Evolutionary conservation across 2,329 filamentous ascomycete species (phyloP).

Genomic region (Neonectria sp.): DNA sequence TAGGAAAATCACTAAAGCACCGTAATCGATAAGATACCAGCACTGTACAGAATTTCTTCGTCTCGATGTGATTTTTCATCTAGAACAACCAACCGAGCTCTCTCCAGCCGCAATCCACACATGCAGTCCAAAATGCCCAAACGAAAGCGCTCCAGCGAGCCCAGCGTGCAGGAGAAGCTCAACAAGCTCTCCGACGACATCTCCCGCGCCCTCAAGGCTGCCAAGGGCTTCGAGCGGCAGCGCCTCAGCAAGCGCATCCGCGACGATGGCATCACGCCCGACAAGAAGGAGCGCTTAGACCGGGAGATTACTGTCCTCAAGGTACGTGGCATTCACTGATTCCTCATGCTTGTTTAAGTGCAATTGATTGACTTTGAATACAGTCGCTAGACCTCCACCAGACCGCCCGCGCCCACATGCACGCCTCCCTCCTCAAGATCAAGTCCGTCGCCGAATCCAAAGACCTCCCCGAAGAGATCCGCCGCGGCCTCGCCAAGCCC

Average conservation of each 20-base stretch:
- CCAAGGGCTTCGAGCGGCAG: constrained; percentile 84
- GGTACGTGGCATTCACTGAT: constrained; percentile 49
- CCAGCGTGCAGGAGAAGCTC: constrained; percentile 65
- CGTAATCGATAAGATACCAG: constrained; percentile 29
- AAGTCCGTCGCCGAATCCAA: constrained; percentile 67
- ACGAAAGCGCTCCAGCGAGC: constrained; percentile 66
- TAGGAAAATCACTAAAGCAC: not conserved
- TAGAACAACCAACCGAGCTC: constrained; percentile 29
- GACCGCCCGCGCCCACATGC: constrained; percentile 70
- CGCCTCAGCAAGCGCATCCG: constrained; percentile 75
- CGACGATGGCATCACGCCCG: constrained; percentile 61
- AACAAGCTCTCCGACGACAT: constrained; percentile 72
- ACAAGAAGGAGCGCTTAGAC: constrained; percentile 73
- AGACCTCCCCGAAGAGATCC: constrained; percentile 65
- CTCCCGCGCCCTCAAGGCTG: constrained; percentile 77
- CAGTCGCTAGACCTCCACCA: constrained; percentile 72
- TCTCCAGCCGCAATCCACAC: constrained; percentile 12
- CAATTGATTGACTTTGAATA: not conserved
- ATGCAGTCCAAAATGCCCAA: constrained; percentile 64
- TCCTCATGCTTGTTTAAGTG: not conserved
- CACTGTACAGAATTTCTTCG: constrained; percentile 56
- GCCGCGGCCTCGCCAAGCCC: constrained; percentile 63
- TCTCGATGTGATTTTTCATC: constrained; percentile 66
- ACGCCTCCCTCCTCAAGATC: constrained; percentile 68
- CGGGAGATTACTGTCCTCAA: constrained; percentile 72